Evolutionary conservation across 306 rosid species (phyloP), one percentile per base, ranked within the genome.

Genomic region (Cicer yamashitae): DNA sequence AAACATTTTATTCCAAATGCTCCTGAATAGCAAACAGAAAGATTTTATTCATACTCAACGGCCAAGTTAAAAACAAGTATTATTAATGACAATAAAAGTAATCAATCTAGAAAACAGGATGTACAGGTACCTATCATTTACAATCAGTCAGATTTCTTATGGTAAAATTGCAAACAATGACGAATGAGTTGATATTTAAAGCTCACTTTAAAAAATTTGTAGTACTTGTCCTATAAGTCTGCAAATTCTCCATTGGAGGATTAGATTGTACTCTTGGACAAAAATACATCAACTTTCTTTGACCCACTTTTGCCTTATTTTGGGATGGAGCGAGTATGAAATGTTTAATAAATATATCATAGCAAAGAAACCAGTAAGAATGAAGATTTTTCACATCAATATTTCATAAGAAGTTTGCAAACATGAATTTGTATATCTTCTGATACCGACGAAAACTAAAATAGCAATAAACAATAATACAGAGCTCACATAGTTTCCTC

Each of bases 151-250:
- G 22, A 45, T 70, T 37, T 38, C 25, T 22, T 57, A 74, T 46
- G 45, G 40, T 17, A 48, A 15, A 59, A 61, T 63, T 34, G 62
- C 61, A 75, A 73, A 75, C n/a, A 75, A 38, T 18, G 65, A 70
- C 4, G 30, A 37, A 5, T 18, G 14, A 60, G 70, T 46, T 74
- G 50, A 74, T 46, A 47, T 38, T 17, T 40, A 20, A 37, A 75
- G 15, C 34, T 63, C 18, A 7, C 25, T 75, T 75, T 39, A 20
- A 50, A 48, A 48, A 40, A 50, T 40, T 13, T 20, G 20, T 6
- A 47, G n/a, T 62, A 30, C 10, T 46, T 62, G 52, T 14, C 71
- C 62, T 34, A 34, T 40, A 48, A 11, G 17, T 59, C 51, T 48
- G 40, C 71, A 48, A 74, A 48, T 17, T 62, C 48, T 50, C 18